Base-by-base conservation (phyloP, 805 yeast species). In the Schwanniomyces polymorphus region DNA sequence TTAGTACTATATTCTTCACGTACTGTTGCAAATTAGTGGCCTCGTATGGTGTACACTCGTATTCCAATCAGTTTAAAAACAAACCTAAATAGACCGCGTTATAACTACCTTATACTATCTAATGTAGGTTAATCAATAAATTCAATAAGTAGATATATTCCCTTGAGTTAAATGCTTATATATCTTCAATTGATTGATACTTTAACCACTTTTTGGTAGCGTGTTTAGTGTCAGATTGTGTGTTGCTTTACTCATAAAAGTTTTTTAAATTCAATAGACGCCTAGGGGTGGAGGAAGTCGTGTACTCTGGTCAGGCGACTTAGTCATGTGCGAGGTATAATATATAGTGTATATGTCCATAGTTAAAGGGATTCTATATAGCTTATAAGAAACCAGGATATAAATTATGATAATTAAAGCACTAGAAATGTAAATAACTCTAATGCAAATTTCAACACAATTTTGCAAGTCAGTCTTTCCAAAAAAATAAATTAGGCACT, bases 231-330 rank as follows among this genome's bases (percentile, higher is more conserved):
- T 18, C 27, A 10, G 39, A 23, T 23, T 37, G 39, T 10, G 10
- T 18, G 27, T 37, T 37, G 27, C 39, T 37, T 37, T 23, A 10
- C 35, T 2, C 27, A 37, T 37, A 37, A 37, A 37, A 37, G 39
- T 37, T 37, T 37, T 37, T 37, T 37, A 21, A 18, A 21, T 27
- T 37, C 39, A n/a, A 35, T 18, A 37, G 39, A 12, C 27, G 25
- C 39, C 16, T 37, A 38, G 41, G 41, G 41, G n/a, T 17, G 17
- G 35, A 38, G 41, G 17, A 26, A 38, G 41, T 38, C 41, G 41
- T 38, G 41, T 38, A 38, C 41, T 38, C 28, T 38, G 41, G 29
- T 21, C 12, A 38, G 26, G 26, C 39, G 6, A 16, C 26, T 14
- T 38, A 26, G 12, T 23, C 27, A 37, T 23, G 27, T 37, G 39